Conservation (phyloP, 352 stramenopile genomes). For the Phytophthora sansomeana region DNA sequence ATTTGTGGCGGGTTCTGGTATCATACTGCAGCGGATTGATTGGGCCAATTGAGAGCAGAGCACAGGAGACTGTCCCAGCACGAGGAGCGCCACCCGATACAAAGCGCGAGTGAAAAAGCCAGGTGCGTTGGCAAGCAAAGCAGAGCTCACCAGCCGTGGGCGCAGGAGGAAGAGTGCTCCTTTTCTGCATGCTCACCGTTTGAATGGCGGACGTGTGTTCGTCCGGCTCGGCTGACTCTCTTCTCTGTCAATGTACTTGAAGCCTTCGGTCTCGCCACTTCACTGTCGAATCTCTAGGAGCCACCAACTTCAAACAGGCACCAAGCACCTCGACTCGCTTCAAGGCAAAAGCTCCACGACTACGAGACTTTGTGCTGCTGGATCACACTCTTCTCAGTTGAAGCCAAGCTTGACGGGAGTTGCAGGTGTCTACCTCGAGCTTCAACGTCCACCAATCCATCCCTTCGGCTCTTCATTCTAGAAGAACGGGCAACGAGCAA, state of each 20-base stretch:
- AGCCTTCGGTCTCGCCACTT: conserved; percentile 55
- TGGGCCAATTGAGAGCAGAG: conserved; percentile 23
- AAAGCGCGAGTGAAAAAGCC: conserved; percentile 35
- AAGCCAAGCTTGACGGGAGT: conserved; percentile 14
- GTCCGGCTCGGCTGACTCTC: conserved; percentile 44
- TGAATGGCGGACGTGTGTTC: conserved; percentile 57
- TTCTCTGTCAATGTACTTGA: conserved; percentile 60
- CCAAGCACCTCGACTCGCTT: not conserved
- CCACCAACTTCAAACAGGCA: conserved; percentile 83
- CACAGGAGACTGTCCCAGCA: conserved; percentile 10
- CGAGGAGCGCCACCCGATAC: no score
- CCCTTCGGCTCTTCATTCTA: no score
- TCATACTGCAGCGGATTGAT: conserved; percentile 17
- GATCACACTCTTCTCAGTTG: conserved; percentile 6
- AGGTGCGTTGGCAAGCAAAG: conserved; percentile 21
- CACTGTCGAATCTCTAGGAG: conserved; percentile 55
- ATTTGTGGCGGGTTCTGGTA: conserved; percentile 47
- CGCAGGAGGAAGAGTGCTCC: conserved; percentile 37
- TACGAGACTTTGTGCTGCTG: no score
- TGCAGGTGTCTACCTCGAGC: conserved; percentile 23
- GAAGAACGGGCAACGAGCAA: no score
- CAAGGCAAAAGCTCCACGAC: conserved; percentile 17
- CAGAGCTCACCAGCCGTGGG: conserved; percentile 8
- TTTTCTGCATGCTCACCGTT: conserved; percentile 45
- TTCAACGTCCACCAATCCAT: conserved; percentile 35